Evolutionary conservation across 345 rosid genomes (phyloP), one percentile per base, ranked within the genome.

Genomic region (Eucalyptus tenuipes): DNA sequence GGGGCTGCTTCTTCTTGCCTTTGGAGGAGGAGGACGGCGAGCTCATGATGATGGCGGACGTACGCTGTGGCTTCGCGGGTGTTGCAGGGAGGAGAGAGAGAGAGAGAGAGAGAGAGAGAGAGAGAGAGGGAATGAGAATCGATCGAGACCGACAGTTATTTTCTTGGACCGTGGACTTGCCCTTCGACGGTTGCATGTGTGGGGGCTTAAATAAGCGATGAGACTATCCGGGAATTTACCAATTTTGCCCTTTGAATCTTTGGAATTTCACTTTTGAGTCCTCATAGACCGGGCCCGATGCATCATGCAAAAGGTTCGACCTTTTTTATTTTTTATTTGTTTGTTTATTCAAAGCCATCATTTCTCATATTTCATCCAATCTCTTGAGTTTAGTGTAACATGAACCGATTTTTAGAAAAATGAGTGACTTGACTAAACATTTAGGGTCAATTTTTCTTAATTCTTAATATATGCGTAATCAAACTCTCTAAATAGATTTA

Each of bases 1-100:
- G n/a, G 52, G 90, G 93, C 85, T 93, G 91, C 90, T 93, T 94
- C 93, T 93, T 96, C 90, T 93, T 94, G 93, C 91, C 86, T 92
- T 93, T 96, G 45, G 94, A 86, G 13, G 93, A 86, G 18, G 93
- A 91, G 86, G 96, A 85, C 12, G 93, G 89, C 64, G 94, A 92
- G 90, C 90, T 93, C 96, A 95, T 95, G 47, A 95, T 93, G 47
- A 75, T 37, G 47, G 47, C 13, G 12, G 44, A 68, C 1, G 80
- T 1, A 31, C 10, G 42, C 42, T 85, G 45, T 40, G 49, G 84
- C 7, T 50, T 53, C 52, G 75, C 1, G 7, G 87, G 5, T 25
- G 57, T 86, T 12, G 49, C 59, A 29, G 85, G 33, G 42, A 18
- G 18, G 18, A 24, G 86, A 85, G 55, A 27, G 31, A 49, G 59